Evolutionary conservation across 352 stramenopile genomes (phyloP).

Genomic region (Phytophthora niederhauseri): DNA sequence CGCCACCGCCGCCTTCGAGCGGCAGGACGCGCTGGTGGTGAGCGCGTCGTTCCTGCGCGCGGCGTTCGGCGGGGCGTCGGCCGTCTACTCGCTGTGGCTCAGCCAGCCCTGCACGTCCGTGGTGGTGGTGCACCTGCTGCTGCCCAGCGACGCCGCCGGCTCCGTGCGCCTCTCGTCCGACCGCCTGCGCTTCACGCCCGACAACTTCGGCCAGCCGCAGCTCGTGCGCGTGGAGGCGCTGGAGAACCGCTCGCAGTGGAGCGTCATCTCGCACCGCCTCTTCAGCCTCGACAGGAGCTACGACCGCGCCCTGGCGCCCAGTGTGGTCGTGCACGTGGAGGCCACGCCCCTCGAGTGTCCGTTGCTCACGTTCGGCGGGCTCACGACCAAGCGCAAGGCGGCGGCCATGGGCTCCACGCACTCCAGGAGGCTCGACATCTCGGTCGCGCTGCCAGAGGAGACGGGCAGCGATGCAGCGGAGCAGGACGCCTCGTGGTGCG

Average conservation of each 20-base stretch:
- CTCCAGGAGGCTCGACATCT: constrained; percentile 42
- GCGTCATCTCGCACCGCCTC: constrained; percentile 60
- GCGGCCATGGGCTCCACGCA: constrained; percentile 36
- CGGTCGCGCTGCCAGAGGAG: constrained; percentile 24
- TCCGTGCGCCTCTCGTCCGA: constrained; percentile 64
- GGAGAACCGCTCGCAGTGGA: constrained; percentile 52
- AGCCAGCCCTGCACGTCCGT: constrained; percentile 60
- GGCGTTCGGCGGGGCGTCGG: constrained; percentile 60
- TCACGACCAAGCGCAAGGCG: constrained; percentile 50
- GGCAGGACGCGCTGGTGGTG: constrained; percentile 39
- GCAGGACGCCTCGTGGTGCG: constrained; percentile 40
- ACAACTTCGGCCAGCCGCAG: constrained; percentile 61
- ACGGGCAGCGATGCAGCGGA: background rate
- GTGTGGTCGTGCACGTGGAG: constrained; percentile 56
- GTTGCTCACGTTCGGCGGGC: constrained; percentile 54
- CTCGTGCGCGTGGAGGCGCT: constrained; percentile 65
- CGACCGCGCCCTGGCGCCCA: constrained; percentile 54
- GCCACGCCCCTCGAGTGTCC: constrained; percentile 39
- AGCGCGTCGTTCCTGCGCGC: constrained; percentile 58
- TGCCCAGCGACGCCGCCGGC: constrained; percentile 46
- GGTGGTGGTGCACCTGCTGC: constrained; percentile 74
- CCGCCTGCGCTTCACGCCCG: constrained; percentile 74
- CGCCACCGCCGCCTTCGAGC: constrained; percentile 12
- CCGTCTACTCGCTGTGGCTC: constrained; percentile 68
- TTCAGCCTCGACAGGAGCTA: constrained; percentile 75